Evolutionary conservation across 2,329 filamentous ascomycete genomes (phyloP).

Genomic region (Daldinia eschscholtzii): DNA sequence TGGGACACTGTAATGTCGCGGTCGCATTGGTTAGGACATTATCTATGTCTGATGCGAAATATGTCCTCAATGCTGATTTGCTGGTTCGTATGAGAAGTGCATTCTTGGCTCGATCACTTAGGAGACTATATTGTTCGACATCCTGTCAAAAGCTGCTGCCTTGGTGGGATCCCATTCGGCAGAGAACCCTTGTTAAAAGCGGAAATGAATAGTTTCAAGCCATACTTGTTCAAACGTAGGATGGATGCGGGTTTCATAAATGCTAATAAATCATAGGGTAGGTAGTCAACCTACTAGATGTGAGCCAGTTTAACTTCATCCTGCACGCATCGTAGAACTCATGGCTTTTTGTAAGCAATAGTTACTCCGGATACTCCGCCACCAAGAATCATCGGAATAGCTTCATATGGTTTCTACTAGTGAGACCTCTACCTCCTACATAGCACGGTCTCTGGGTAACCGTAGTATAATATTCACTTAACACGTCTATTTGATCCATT

Average conservation of each 20-base stretch:
- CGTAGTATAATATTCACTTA: too few relatives aligned
- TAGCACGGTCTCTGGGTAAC: too few relatives aligned
- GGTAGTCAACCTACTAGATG: too few relatives aligned
- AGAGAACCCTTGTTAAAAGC: too few relatives aligned
- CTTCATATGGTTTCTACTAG: too few relatives aligned
- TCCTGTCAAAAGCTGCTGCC: background rate
- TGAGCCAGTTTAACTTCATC: too few relatives aligned
- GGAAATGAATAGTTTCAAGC: background rate
- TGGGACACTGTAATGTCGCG: conserved; percentile 16
- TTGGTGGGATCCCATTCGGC: background rate
- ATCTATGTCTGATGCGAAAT: background rate
- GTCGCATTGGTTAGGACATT: background rate
- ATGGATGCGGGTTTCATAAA: conserved; percentile 1
- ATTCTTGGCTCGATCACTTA: background rate
- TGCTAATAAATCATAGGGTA: background rate
- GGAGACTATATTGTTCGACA: background rate
- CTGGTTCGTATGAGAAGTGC: conserved; percentile 12
- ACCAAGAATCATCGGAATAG: too few relatives aligned
- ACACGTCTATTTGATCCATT: too few relatives aligned
- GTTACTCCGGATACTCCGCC: too few relatives aligned
- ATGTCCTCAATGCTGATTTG: conserved; percentile 12
- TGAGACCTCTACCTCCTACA: too few relatives aligned
- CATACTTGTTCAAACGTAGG: background rate
- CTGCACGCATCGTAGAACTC: too few relatives aligned
- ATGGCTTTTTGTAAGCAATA: too few relatives aligned